Base-by-base conservation (phyloP, 148 eudicot species). In the Polygonum aviculare region DNA sequence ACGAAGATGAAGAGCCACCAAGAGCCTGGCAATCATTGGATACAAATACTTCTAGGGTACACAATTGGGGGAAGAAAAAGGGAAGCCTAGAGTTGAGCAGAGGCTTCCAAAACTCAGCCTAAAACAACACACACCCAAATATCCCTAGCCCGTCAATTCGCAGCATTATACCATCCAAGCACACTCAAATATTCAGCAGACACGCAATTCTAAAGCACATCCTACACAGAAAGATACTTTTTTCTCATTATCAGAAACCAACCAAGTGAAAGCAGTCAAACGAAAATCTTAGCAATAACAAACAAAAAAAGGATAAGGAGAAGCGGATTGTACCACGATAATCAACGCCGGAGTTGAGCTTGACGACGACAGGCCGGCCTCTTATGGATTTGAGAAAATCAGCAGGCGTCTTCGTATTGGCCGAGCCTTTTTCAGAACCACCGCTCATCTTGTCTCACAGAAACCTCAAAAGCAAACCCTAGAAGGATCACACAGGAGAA, bases 321-420 rank as follows among this genome's bases (percentile, higher is more conserved):
- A 71, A 18, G 31, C 31, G 12, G 67, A 63, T 22, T 76, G 44
- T 62, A 92, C 98, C 97, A 84, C 98, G 87, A 79, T 94, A 94
- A 78, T 94, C 98, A 44, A 94, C 98, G 35, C 98, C 98, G 12
- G 98, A 94, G 51, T 94, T 94, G 81, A 94, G 89, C 83, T 94
- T 94, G 82, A 94, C 98, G 40, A 94, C 98, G 78, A 94, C 98
- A 72, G 98, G 98, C 38, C 98, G 93, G 0, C 98, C 98, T 4
- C 98, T 91, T 73, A 94, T 94, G 1, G 98, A 94, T 81, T 94
- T 94, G 35, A 94, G 92, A 63, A 94, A 94, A 82, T 94, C 98
- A 6, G 98, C 93, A 7, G 98, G 98, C 2, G 97, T 92, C 78
- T 94, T 94, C 3, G 97, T 87, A 69, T 87, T 83, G 2, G 87